These are phyloP conservation scores for Picocystis sp. DNA, from an alignment of 163 green algal genomes.

Conservation along the genomic window DNA sequence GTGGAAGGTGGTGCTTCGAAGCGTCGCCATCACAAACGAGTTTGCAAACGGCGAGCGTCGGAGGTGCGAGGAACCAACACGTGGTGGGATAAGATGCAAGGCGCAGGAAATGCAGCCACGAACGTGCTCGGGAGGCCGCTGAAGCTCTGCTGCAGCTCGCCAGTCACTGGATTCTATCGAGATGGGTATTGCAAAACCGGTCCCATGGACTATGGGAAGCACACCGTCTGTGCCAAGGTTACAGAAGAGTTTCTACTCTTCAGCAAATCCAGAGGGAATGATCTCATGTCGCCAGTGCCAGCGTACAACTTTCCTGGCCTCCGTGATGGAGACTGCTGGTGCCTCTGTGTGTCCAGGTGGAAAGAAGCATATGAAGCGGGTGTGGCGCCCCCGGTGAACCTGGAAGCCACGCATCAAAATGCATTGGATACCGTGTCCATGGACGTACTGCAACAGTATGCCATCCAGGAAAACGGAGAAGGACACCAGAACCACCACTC, in stretches of 20 bases:
- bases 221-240: slow-evolving; percentile 31
- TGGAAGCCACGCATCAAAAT: slow-evolving; percentile 17
- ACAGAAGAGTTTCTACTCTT: slow-evolving; percentile 25
- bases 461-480: background rate
- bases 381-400: slow-evolving; percentile 18
- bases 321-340: slow-evolving; percentile 12
- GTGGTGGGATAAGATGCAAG: too few relatives aligned
- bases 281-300: slow-evolving; percentile 29
- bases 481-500: too few relatives aligned
- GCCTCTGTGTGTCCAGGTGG: slow-evolving; percentile 12
- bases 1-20: too few relatives aligned
- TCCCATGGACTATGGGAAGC: slow-evolving; percentile 20
- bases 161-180: slow-evolving; percentile 15
- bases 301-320: slow-evolving; percentile 30
- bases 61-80: too few relatives aligned
- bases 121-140: slow-evolving; percentile 6
- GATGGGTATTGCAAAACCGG: slow-evolving; percentile 40
- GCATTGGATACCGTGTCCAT: slow-evolving; percentile 22
- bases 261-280: slow-evolving; percentile 24
- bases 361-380: slow-evolving; percentile 19
- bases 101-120: background rate
- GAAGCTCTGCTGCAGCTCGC: background rate
- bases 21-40: too few relatives aligned
- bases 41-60: too few relatives aligned
- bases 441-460: slow-evolving; percentile 21